Percentiles rank a stretch among this genome's conserved stretches.
phyloP scores from a whole-genome alignment of 1,139 yeast genomes.

The Yamadazyma epiphylla region DNA sequence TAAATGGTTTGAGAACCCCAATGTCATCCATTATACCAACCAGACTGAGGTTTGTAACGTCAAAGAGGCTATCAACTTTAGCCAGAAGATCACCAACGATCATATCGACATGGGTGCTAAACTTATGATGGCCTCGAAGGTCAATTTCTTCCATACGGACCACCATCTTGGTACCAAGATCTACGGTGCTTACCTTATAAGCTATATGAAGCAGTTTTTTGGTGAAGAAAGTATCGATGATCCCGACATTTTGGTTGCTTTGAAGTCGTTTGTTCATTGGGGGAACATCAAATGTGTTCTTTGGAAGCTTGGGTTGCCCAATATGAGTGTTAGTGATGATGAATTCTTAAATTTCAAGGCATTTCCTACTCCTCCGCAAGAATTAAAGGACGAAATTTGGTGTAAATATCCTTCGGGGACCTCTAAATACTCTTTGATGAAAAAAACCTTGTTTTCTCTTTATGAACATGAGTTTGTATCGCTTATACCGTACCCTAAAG shows the following conservation, averaged over 20 bases:
- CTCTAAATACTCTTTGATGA: conserved; percentile 43
- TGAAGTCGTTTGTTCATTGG: conserved; percentile 57
- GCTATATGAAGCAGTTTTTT: conserved; percentile 35
- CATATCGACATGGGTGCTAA: conserved; percentile 43
- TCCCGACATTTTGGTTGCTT: conserved; percentile 43
- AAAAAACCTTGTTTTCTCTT: conserved; percentile 26
- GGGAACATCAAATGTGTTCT: conserved; percentile 49
- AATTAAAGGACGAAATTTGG: conserved; percentile 37
- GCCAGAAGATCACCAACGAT: conserved; percentile 17
- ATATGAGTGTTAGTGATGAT: conserved; percentile 29
- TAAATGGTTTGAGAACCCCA: conserved; percentile 48
- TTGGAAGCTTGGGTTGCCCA: conserved; percentile 40
- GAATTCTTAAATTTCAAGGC: conserved; percentile 26
- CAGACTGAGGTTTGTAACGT: conserved; percentile 7
- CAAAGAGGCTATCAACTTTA: conserved; percentile 10
- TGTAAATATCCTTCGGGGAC: conserved; percentile 55
- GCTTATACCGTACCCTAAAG: conserved; percentile 22
- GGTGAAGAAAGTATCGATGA: conserved; percentile 40
- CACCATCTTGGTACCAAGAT: conserved; percentile 51
- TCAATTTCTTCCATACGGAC: conserved; percentile 55
- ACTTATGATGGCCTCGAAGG: conserved; percentile 44
- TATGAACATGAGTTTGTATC: conserved; percentile 21
- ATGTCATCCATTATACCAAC: conserved; percentile 35
- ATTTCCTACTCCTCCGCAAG: conserved; percentile 43
- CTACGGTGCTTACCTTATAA: conserved; percentile 44